Base-by-base conservation (phyloP, 805 yeast species). In the Lipomyces orientalis region DNA sequence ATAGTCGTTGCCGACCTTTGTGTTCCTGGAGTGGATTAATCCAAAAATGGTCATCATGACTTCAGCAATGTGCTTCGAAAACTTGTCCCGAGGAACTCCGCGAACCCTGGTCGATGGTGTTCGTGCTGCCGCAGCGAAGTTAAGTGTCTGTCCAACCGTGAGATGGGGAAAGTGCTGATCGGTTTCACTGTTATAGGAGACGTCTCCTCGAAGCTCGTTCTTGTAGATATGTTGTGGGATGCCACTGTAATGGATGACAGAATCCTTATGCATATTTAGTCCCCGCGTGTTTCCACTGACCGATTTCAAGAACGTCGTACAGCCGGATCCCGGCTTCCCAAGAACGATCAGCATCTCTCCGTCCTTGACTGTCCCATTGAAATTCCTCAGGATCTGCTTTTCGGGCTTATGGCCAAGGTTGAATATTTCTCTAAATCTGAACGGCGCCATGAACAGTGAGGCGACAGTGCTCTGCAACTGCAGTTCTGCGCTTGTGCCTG, bases 311-410 rank as follows among this genome's bases (percentile, higher is more conserved):
- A 86, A 78, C 2, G 90, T 86, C 6, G 90, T 80, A 73, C 90
- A 87, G 54, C 90, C 90, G 35, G 89, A 82, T 73, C 94, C 93
- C 0, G 94, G 94, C 77, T 92, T 84, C 66, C 94, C 94, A 69
- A 89, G 84, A 61, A 90, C 92, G 56, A 89, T 89, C 5, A 89
- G 84, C 51, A 88, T 79, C 68, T 87, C 88, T 61, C 91, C 93
- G 58, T 89, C 79, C 79, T 84, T 65, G 73, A 87, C 80, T 4
- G 84, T 59, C 25, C 88, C 91, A 73, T 88, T 76, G 86, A 80
- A 70, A 85, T 88, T 68, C 57, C 59, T 52, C 61, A 75, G 71
- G 65, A 75, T 65, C 55, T 73, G 60, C 33, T 77, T 64, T 29
- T 66, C 72, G 60, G 72, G 75, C 60, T 68, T 75, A 64, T 25